Conservation (phyloP, 2,329 filamentous ascomycete genomes). For the Cercospora beticola region DNA sequence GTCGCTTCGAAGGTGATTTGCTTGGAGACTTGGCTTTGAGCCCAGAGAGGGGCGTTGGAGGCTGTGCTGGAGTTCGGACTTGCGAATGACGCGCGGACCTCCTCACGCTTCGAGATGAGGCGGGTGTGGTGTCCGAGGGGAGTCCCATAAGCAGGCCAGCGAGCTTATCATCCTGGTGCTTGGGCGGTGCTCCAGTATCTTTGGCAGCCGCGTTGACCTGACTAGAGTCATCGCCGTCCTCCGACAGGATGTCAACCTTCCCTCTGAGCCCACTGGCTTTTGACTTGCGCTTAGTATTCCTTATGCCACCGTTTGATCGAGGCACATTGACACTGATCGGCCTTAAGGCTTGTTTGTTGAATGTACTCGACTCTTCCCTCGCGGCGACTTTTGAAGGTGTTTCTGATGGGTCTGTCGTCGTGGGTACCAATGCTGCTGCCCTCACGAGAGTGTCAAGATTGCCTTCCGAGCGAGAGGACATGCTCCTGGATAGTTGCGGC, state of each 20-base stretch:
- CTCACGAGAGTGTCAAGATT: neutral
- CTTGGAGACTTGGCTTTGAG: conserved; percentile 4
- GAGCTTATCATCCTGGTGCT: conserved; percentile 23
- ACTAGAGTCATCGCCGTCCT: conserved; percentile 32
- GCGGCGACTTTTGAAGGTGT: neutral
- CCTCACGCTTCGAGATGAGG: neutral
- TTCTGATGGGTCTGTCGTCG: neutral
- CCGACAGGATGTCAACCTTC: conserved; percentile 31
- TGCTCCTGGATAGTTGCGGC: conserved; percentile 14
- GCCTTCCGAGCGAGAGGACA: conserved; percentile 31
- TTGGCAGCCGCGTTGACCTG: conserved; percentile 16
- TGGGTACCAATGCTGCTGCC: neutral
- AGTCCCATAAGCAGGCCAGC: conserved; percentile 28
- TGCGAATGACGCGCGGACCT: neutral
- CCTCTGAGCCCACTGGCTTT: conserved; percentile 20
- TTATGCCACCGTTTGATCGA: neutral
- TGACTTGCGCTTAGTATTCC: conserved; percentile 12
- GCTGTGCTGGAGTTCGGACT: conserved; percentile 4
- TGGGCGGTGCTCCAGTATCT: neutral
- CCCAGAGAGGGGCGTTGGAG: conserved; percentile 10
- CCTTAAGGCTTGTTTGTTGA: conserved; percentile 8
- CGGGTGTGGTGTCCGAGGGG: conserved; percentile 18
- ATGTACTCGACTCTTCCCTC: neutral
- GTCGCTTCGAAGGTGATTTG: conserved; percentile 10
- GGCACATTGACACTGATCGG: conserved; percentile 30